phyloP scores from a whole-genome alignment of 2,329 filamentous ascomycete species.

The Colletotrichum aenigma region DNA sequence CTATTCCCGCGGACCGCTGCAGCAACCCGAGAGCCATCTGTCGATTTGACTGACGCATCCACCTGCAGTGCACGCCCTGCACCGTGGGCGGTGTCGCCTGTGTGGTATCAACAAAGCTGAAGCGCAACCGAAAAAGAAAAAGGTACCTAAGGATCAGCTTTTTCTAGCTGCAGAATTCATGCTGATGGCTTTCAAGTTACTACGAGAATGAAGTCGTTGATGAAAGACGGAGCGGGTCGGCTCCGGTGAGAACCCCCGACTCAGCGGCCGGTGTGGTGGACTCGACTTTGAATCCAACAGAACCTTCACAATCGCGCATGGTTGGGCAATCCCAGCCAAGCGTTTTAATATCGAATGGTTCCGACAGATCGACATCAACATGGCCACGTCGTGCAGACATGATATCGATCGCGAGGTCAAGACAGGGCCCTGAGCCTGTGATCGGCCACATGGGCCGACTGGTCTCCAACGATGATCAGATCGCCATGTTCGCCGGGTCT shows the following conservation, averaged over 20 bases:
- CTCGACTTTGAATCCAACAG: neutral
- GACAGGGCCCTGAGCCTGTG: slow-evolving; percentile 12
- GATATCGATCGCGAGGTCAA: neutral
- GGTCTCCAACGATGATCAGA: slow-evolving; percentile 22
- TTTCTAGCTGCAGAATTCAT: too few species aligned
- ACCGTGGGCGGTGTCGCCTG: neutral
- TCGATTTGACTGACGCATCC: neutral
- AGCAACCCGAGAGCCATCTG: neutral
- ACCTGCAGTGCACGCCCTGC: slow-evolving; percentile 6
- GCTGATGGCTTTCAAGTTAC: neutral
- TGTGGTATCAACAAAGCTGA: slow-evolving; percentile 4
- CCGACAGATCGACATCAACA: neutral
- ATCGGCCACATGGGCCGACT: slow-evolving; percentile 30
- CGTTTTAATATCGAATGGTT: neutral
- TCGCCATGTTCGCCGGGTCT: slow-evolving; percentile 28
- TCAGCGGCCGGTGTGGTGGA: neutral
- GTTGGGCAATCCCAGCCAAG: neutral
- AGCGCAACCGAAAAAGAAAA: slow-evolving; percentile 17
- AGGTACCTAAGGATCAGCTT: neutral
- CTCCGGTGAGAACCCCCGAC: neutral
- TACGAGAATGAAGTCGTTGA: slow-evolving; percentile 10
- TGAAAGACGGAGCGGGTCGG: neutral
- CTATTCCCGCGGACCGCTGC: too few species aligned
- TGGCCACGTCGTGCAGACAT: neutral
- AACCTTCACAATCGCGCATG: neutral